Evolutionary conservation across 2,329 filamentous ascomycete genomes (phyloP).

Genomic region (Epicoccum sorghinum): DNA sequence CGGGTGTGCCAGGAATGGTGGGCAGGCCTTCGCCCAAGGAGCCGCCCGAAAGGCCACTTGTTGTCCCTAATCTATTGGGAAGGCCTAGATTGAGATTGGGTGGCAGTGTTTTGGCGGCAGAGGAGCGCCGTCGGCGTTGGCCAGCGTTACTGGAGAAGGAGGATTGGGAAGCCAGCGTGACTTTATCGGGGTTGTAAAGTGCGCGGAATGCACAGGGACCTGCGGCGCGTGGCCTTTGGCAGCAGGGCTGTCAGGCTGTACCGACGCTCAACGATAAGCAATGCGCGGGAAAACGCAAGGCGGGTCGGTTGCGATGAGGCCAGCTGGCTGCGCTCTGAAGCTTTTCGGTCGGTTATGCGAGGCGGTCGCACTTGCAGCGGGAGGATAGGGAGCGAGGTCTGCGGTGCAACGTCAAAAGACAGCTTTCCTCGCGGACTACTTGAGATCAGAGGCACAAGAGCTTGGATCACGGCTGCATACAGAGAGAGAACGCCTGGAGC

Average conservation of each 20-base stretch:
- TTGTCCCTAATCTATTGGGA: conserved; percentile 38
- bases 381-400: conserved; percentile 24
- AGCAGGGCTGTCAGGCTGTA: conserved; percentile 10
- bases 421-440: conserved; percentile 16
- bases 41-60: conserved; percentile 41
- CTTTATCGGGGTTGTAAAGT: conserved; percentile 30
- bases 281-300: conserved; percentile 26
- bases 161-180: conserved; percentile 49
- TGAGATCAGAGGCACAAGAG: conserved; percentile 16
- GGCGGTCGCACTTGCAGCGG: conserved; percentile 27
- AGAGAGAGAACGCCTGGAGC: conserved; percentile 17
- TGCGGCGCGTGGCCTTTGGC: conserved; percentile 21
- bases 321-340: conserved; percentile 34
- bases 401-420: conserved; percentile 30
- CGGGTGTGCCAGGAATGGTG: conserved; percentile 47
- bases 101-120: conserved; percentile 45
- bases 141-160: conserved; percentile 46
- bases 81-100: conserved; percentile 37
- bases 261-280: conserved; percentile 15
- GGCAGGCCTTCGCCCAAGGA: conserved; percentile 43
- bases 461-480: conserved; percentile 15
- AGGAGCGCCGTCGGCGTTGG: conserved; percentile 50
- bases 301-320: conserved; percentile 25
- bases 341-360: conserved; percentile 25
- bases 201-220: conserved; percentile 29